phyloP scores from a whole-genome alignment of 768 basidiomycete genomes.

The Naganishia vishniacii region DNA sequence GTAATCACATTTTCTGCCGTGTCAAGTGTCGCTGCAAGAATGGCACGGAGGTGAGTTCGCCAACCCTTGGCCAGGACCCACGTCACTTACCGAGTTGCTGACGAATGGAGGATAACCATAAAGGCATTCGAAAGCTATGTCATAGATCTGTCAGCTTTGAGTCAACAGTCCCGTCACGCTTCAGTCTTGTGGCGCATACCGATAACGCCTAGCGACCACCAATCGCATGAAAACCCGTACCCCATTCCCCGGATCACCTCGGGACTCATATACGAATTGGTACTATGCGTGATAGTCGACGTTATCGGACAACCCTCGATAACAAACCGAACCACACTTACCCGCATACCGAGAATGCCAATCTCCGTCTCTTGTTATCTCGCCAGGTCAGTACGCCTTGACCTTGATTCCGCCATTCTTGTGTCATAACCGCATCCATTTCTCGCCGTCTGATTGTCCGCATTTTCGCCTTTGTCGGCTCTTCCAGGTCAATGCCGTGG shows the following conservation, averaged over 20 bases:
- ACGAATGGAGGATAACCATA: conserved; percentile 96
- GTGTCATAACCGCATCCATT: conserved; percentile 70
- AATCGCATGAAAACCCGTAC: conserved; percentile 90
- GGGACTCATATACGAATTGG: conserved; percentile 48
- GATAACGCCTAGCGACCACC: conserved; percentile 97
- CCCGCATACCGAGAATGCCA: conserved; percentile 53
- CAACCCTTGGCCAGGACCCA: no score
- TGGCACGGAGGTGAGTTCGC: conserved; percentile 18
- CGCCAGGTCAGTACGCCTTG: conserved; percentile 87
- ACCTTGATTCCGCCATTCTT: conserved; percentile 62
- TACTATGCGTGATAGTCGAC: conserved; percentile 31
- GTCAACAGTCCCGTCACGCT: background rate
- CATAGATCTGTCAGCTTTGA: background rate
- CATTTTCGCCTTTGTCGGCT: conserved; percentile 69
- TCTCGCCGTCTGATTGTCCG: conserved; percentile 75
- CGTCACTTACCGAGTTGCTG: conserved; percentile 58
- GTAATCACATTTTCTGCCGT: conserved; percentile 77
- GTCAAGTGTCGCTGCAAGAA: conserved; percentile 76
- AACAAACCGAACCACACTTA: conserved; percentile 31
- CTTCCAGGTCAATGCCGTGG: conserved; percentile 91
- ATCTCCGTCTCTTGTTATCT: conserved; percentile 85
- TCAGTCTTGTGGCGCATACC: conserved; percentile 42
- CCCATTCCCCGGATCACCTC: conserved; percentile 56
- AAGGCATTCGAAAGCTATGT: conserved; percentile 74
- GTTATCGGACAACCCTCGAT: background rate